Percentiles rank a stretch among this genome's conserved stretches.
Evolutionary conservation across 1,139 yeast species (phyloP).

Genomic region (Protomyces arabidopsidicola): DNA sequence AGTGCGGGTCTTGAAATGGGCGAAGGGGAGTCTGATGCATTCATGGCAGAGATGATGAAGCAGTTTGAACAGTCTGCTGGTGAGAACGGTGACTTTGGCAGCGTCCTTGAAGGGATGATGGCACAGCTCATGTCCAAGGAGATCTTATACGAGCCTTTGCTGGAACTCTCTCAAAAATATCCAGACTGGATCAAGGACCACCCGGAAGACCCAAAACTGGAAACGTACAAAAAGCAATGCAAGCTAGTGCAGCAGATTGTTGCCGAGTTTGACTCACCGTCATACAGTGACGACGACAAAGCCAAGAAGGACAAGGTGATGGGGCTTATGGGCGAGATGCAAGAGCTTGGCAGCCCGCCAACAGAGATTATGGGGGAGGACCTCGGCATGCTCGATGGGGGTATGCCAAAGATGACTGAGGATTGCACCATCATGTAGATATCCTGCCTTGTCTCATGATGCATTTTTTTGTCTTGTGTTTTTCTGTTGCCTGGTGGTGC

Average conservation of each 20-base stretch:
- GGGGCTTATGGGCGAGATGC: constrained; percentile 53
- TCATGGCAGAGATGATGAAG: constrained; percentile 46
- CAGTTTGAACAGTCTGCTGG: constrained; percentile 59
- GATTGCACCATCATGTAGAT: constrained; percentile 19
- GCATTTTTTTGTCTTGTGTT: no score
- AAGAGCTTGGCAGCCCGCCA: constrained; percentile 78
- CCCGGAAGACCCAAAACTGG: constrained; percentile 44
- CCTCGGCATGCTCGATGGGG: constrained; percentile 19
- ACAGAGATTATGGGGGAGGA: constrained; percentile 63
- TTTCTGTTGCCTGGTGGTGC: no score
- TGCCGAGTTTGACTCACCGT: constrained; percentile 53
- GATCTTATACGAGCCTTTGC: constrained; percentile 81
- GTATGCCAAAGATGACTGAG: constrained; percentile 8
- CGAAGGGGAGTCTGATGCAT: constrained; percentile 42
- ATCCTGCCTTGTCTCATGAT: no score
- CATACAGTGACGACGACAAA: constrained; percentile 52
- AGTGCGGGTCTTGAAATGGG: constrained; percentile 30
- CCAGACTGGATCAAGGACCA: constrained; percentile 51
- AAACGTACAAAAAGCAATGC: constrained; percentile 40
- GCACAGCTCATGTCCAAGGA: constrained; percentile 81
- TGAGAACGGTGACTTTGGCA: constrained; percentile 51
- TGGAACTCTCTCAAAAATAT: constrained; percentile 63
- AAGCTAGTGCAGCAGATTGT: constrained; percentile 48
- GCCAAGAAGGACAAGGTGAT: constrained; percentile 53
- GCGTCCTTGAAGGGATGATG: constrained; percentile 69